Evolutionary conservation across 257 asterid species (phyloP).

Genomic region (Buddleja alternifolia): DNA sequence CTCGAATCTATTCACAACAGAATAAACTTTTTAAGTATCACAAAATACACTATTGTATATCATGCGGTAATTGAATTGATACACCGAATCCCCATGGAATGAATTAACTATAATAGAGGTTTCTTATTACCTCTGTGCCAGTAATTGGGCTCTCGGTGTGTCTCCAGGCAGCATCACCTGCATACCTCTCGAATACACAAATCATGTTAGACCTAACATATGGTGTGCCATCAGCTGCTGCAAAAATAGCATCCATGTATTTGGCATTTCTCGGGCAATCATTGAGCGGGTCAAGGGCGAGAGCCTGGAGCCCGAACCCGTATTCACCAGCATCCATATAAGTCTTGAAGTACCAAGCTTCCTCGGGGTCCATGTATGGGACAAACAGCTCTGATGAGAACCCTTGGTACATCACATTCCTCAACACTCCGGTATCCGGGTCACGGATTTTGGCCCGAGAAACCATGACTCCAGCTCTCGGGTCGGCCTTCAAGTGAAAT

Average conservation of each 20-base stretch:
- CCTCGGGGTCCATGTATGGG: constrained; percentile 87
- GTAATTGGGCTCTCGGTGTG: constrained; percentile 62
- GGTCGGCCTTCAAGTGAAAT: constrained; percentile 89
- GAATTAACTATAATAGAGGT: neutral
- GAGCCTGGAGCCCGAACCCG: constrained; percentile 69
- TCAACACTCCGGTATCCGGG: constrained; percentile 59
- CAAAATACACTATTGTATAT: neutral
- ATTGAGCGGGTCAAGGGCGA: constrained; percentile 72
- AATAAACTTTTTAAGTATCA: neutral
- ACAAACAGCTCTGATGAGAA: constrained; percentile 84
- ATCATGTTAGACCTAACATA: constrained; percentile 58
- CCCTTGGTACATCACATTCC: constrained; percentile 89
- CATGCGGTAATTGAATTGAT: too few species aligned
- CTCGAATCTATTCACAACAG: constrained; percentile 43
- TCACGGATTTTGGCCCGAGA: constrained; percentile 70
- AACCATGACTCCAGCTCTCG: constrained; percentile 81
- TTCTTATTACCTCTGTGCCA: constrained; percentile 41
- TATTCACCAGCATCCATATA: constrained; percentile 90
- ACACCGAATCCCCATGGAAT: too few species aligned
- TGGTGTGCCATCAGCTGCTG: constrained; percentile 71
- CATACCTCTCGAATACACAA: constrained; percentile 72
- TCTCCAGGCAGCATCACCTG: constrained; percentile 76
- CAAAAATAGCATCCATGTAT: constrained; percentile 72
- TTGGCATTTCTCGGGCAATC: constrained; percentile 75
- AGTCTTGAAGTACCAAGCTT: constrained; percentile 79